These are phyloP conservation scores for Pseudogymnoascus sp. DNA, from an alignment of 2,329 filamentous ascomycete genomes.

Conservation along the genomic window DNA sequence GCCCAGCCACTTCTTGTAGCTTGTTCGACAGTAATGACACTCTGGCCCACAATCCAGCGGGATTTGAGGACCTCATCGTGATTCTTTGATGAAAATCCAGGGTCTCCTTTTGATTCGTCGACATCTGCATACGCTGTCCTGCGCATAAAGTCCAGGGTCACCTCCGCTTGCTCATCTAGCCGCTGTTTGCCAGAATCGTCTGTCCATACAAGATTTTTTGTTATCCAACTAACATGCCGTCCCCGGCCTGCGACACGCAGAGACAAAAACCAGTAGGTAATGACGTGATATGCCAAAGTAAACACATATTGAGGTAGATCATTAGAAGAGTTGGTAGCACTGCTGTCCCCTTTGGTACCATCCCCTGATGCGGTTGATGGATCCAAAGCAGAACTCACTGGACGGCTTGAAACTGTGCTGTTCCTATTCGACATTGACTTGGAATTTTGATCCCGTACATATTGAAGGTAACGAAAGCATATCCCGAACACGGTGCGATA, in stretches of 20 bases:
- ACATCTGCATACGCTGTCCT: conserved; percentile 79
- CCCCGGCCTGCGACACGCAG: conserved; percentile 77
- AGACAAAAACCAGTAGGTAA: conserved; percentile 94
- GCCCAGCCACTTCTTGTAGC: conserved; percentile 60
- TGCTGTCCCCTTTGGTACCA: conserved; percentile 37
- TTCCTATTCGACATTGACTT: conserved; percentile 32
- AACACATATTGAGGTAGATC: conserved; percentile 91
- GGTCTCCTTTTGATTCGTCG: conserved; percentile 65
- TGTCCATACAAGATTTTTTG: conserved; percentile 71
- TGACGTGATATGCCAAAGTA: conserved; percentile 87
- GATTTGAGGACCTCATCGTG: conserved; percentile 63
- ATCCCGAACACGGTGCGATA: conserved; percentile 93
- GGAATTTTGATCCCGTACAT: conserved; percentile 60
- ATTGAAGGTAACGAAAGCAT: conserved; percentile 87
- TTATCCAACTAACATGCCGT: conserved; percentile 84
- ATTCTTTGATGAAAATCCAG: conserved; percentile 55
- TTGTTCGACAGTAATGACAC: conserved; percentile 68
- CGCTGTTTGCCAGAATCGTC: conserved; percentile 68
- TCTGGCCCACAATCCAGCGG: conserved; percentile 67
- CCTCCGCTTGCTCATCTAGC: conserved; percentile 86
- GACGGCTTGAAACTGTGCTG: conserved; percentile 31
- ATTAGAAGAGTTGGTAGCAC: conserved; percentile 47
- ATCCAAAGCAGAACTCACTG: conserved; percentile 18
- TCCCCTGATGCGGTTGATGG: conserved; percentile 29
- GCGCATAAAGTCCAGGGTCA: conserved; percentile 93